Evolutionary conservation across 148 eudicot species (phyloP).

Genomic region (Rhododendron ferrugineum): DNA sequence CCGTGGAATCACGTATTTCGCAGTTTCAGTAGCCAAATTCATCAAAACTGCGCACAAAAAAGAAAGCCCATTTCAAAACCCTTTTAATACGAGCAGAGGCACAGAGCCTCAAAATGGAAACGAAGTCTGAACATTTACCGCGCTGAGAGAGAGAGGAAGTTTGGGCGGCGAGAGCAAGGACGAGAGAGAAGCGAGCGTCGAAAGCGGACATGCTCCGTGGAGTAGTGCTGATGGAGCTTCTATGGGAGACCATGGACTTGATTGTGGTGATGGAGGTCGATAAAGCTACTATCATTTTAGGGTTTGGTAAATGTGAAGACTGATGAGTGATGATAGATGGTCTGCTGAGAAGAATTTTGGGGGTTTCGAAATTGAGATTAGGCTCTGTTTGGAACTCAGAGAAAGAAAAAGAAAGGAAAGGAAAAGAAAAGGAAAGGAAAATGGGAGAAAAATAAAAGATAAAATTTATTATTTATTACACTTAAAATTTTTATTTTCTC

Average conservation of each 20-base stretch:
- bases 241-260: slow-evolving; percentile 20
- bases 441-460: no score
- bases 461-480: no score
- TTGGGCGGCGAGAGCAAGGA: slow-evolving; percentile 78
- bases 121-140: slow-evolving; percentile 28
- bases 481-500: no score
- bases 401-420: no score
- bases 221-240: slow-evolving; percentile 10
- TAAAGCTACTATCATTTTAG: background rate
- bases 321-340: slow-evolving; percentile 13
- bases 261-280: background rate
- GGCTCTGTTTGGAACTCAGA: no score
- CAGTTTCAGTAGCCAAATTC: slow-evolving; percentile 62
- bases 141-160: slow-evolving; percentile 68
- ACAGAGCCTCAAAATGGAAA: background rate
- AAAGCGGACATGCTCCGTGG: slow-evolving; percentile 34
- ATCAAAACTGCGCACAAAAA: slow-evolving; percentile 39
- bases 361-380: no score
- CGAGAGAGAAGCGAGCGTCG: slow-evolving; percentile 79
- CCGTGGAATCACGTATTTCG: slow-evolving; percentile 60
- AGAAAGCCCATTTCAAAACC: background rate
- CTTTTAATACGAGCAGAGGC: background rate
- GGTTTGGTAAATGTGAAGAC: background rate
- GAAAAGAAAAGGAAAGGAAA: no score
- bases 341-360: slow-evolving; percentile 22